Conservation (phyloP, 164 flowering plant genomes). For the Vitis vinifera region ASM3070453v1 NC_081817.1:13436001-13436500, state of each 20-base stretch:
- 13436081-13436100: no score
- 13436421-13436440: no score
- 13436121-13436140: conserved; percentile 92
- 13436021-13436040: no score
- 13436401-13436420: no score
- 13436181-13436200: conserved; percentile 84
- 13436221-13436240: conserved; percentile 85
- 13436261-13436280: conserved; percentile 81
- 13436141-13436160: conserved; percentile 80
- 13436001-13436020: no score
- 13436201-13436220: conserved; percentile 86
- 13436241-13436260: conserved; percentile 64
- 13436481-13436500: no score
- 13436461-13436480: no score
- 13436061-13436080: no score
- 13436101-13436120: no score
- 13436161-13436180: conserved; percentile 56
- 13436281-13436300: conserved; percentile 93
- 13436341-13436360: conserved; percentile 88
- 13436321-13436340: conserved; percentile 73
- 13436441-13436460: no score
- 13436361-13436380: conserved; percentile 84
- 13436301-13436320: conserved; percentile 91
- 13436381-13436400: no score
- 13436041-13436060: no score